A percentile compares a stretch with the other conserved stretches of the same genome.
phyloP scores from a whole-genome alignment of 495 filamentous ascomycete species.

The Platismatia glauca region DNA sequence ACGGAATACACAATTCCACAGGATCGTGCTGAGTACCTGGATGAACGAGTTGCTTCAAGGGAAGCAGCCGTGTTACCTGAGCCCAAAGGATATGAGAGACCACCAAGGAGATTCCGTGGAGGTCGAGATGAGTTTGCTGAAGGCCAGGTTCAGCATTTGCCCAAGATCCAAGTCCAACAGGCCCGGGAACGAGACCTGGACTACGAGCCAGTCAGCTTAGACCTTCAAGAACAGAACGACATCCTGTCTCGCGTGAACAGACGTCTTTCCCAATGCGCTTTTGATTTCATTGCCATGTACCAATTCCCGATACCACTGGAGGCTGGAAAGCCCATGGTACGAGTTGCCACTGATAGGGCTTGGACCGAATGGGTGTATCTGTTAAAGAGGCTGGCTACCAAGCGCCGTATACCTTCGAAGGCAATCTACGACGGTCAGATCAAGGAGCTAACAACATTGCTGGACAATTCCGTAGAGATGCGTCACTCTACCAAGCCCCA shows the following conservation, averaged over 20 bases:
- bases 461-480: constrained; percentile 81
- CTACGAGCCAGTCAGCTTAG: constrained; percentile 70
- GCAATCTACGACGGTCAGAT: constrained; percentile 84
- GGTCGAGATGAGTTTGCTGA: constrained; percentile 69
- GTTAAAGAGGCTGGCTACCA: constrained; percentile 75
- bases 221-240: constrained; percentile 74
- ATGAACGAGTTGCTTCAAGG: constrained; percentile 11
- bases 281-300: constrained; percentile 82
- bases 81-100: constrained; percentile 13
- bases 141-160: constrained; percentile 71
- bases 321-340: constrained; percentile 68
- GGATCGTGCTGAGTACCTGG: constrained; percentile 10
- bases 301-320: constrained; percentile 81
- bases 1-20: constrained; percentile 8
- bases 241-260: constrained; percentile 74
- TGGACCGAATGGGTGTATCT: constrained; percentile 93
- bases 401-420: constrained; percentile 71
- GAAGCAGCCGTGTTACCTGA: constrained; percentile 7
- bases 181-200: constrained; percentile 71
- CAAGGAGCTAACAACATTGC: constrained; percentile 73
- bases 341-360: constrained; percentile 69
- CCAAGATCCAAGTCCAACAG: constrained; percentile 57
- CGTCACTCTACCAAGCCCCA: constrained; percentile 77
- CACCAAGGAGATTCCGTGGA: constrained; percentile 15
- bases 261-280: constrained; percentile 73